phyloP scores from a whole-genome alignment of 352 stramenopile species.

The Lagenidium giganteum region DNA sequence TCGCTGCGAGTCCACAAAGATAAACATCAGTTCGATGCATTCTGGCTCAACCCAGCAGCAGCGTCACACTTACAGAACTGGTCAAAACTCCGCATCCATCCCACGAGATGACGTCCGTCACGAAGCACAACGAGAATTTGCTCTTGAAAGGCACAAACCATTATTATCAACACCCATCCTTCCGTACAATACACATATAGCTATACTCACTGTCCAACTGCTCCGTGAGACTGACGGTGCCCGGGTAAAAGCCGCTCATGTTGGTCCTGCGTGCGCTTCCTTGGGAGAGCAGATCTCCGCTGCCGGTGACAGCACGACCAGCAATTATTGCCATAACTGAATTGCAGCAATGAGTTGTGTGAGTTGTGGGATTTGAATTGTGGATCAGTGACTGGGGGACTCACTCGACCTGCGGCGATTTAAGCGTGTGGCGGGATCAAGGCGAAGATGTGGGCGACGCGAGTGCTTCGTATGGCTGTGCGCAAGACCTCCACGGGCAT shows the following conservation, averaged over 20 bases:
- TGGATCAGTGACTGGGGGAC: conserved; percentile 12
- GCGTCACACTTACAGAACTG: conserved; percentile 62
- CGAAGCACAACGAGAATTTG: conserved; percentile 91
- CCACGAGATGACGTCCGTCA: conserved; percentile 94
- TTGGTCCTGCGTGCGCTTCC: background rate
- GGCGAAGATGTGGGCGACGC: conserved; percentile 72
- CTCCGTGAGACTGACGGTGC: conserved; percentile 79
- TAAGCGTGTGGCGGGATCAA: conserved; percentile 12
- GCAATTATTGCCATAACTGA: background rate
- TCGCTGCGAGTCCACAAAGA: conserved; percentile 46
- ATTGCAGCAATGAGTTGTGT: conserved; percentile 3
- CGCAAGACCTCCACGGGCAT: conserved; percentile 86
- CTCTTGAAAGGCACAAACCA: conserved; percentile 27
- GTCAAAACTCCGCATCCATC: conserved; percentile 85
- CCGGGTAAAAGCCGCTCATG: conserved; percentile 78
- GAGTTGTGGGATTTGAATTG: conserved; percentile 18
- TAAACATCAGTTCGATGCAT: background rate
- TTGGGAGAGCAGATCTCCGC: background rate
- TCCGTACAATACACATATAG: background rate
- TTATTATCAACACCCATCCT: background rate
- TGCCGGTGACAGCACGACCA: no score
- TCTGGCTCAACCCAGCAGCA: background rate
- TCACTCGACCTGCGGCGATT: conserved; percentile 8
- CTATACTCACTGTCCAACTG: conserved; percentile 68
- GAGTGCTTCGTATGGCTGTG: conserved; percentile 80